Conservation (phyloP, 2,329 filamentous ascomycete genomes). For the Apiospora aurea region DNA sequence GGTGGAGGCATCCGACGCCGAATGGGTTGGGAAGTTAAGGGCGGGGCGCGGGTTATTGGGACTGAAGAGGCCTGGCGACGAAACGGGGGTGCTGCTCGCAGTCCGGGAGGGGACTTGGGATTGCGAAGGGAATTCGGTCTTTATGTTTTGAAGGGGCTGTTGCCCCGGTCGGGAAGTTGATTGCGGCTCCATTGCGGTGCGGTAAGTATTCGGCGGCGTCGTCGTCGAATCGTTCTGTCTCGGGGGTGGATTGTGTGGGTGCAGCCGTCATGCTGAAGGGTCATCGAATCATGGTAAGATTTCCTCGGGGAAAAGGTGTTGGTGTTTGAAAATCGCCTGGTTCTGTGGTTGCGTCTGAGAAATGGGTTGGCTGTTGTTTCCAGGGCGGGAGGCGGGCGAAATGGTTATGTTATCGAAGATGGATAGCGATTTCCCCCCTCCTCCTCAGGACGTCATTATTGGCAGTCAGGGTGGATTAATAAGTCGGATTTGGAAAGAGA, state of each 20-base stretch:
- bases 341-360: not conserved
- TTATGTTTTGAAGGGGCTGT: constrained; percentile 45
- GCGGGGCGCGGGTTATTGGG: constrained; percentile 54
- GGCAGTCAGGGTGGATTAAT: constrained; percentile 9
- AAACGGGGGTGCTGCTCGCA: constrained; percentile 63
- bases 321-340: not conserved
- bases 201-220: constrained; percentile 33
- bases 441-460: constrained; percentile 21
- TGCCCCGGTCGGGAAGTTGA: constrained; percentile 34
- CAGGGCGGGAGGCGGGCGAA: constrained; percentile 1
- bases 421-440: constrained; percentile 8
- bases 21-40: constrained; percentile 48
- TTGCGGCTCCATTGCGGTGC: constrained; percentile 37
- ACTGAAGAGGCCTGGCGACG: constrained; percentile 68
- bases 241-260: constrained; percentile 1
- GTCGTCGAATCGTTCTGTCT: constrained; percentile 25
- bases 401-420: not conserved
- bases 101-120: constrained; percentile 54
- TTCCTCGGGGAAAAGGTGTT: not conserved
- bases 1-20: constrained; percentile 61
- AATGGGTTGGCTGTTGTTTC: not conserved
- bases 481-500: not conserved
- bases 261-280: constrained; percentile 24
- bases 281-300: constrained; percentile 19
- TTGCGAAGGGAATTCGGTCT: constrained; percentile 44